phyloP scores from a whole-genome alignment of 371 early-diverging fungal genomes.

The Basidiobolus heterosporus region DNA sequence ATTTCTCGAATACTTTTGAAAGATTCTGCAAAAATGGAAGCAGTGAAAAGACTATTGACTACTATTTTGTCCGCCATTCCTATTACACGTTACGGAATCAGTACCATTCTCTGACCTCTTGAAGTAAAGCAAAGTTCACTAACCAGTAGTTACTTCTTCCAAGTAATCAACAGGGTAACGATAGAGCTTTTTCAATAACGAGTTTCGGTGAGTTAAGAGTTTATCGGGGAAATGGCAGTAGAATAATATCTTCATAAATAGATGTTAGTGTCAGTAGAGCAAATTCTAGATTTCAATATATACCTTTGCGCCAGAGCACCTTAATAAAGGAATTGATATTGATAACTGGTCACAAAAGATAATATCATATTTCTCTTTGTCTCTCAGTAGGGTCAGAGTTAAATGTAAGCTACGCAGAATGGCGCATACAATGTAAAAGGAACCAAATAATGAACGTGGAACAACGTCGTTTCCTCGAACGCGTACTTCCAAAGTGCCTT shows the following conservation, averaged over 20 bases:
- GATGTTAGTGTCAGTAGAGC: not conserved
- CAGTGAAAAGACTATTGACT: slow-evolving; percentile 83
- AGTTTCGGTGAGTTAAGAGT: slow-evolving; percentile 46
- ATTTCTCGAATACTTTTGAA: slow-evolving; percentile 38
- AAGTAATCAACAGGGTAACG: slow-evolving; percentile 64
- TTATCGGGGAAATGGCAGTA: slow-evolving; percentile 95
- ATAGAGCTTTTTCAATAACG: slow-evolving; percentile 51
- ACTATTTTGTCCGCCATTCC: slow-evolving; percentile 72
- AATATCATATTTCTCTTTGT: too few species aligned
- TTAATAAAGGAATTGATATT: slow-evolving; percentile 29
- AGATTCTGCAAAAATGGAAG: slow-evolving; percentile 46
- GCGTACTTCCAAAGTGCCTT: slow-evolving; percentile 32
- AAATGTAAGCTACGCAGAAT: too few species aligned
- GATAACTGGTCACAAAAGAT: too few species aligned
- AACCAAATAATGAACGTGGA: slow-evolving; percentile 16
- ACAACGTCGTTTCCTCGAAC: slow-evolving; percentile 1
- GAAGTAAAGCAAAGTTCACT: not conserved
- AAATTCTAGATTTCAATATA: slow-evolving; percentile 1
- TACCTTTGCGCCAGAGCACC: slow-evolving; percentile 40
- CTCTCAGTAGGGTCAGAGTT: too few species aligned
- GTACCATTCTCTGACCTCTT: too few species aligned
- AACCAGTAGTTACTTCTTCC: slow-evolving; percentile 75
- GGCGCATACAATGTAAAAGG: too few species aligned
- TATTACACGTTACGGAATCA: slow-evolving; percentile 4
- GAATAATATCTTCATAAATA: slow-evolving; percentile 48